Base-by-base conservation (phyloP, 2,329 filamentous ascomycete species). In the Trichoderma semiorbis region DNA sequence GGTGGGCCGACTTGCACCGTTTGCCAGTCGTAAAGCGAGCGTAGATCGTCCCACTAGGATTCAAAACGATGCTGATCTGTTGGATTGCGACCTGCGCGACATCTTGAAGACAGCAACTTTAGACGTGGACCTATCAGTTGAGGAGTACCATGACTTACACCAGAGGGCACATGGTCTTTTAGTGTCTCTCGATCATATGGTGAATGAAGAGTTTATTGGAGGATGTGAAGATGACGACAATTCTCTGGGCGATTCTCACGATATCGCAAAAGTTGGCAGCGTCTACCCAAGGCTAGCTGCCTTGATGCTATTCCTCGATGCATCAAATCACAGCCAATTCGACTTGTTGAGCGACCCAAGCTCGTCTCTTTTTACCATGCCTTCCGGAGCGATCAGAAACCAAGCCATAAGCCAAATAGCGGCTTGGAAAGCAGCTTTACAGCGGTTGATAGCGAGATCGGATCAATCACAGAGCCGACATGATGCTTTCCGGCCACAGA, bases 81-180 rank as follows among this genome's bases (percentile, higher is more conserved):
- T 70, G 24, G 68, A 70, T 21, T 70, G 58, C 16, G 68, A 70
- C 30, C 68, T 70, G 7, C 68, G 68, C 10, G 58, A 63, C 7
- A 30, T 70, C 39, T 32, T 70, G 1, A 36, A 53, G n/a, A 70
- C 43, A 6, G 18, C 43, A 12, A 63, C n/a, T 30, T 36, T 57
- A 10, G 68, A 63, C 18, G 50, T 70, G 5, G 39, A 53, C 12
- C 58, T 68, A 4, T 47, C 53, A 32, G 55, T 18, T 1, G 53
- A 57, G 11, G 65, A 68, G 5, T 68, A 32, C 6, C 1, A 30
- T 10, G 53, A 68, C 7, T 32, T 58, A 30, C 24, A 68, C 10
- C 18, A 58, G 12, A 68, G 11, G 14, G 53, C 34, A 7, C 65
- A 68, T 30, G 53, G 26, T 2, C 24, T 68, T 57, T 24, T 68